These are phyloP conservation scores for Eutrema japonicum DNA, from an alignment of 345 rosid genomes.

Conservation along the genomic window DNA sequence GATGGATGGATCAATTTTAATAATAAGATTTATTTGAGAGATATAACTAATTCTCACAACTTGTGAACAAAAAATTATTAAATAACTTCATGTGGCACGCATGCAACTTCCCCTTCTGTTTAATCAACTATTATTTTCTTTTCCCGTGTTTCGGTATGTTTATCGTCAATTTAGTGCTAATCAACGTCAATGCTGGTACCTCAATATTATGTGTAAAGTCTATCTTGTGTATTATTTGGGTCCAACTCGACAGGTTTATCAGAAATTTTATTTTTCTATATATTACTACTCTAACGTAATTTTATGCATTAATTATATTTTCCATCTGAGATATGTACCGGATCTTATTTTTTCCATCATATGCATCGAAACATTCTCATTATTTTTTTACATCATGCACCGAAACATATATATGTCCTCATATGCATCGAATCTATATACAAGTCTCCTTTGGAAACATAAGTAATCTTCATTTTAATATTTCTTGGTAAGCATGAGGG, in stretches of 20 bases:
- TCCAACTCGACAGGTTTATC: conserved; percentile 47
- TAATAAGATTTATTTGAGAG: neutral
- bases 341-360: neutral
- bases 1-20: neutral
- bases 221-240: conserved; percentile 41
- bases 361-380: conserved; percentile 9
- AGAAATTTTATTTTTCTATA: neutral
- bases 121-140: neutral
- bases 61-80: conserved; percentile 6
- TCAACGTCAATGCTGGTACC: conserved; percentile 34
- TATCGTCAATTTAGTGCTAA: conserved; percentile 33
- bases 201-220: conserved; percentile 39
- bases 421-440: neutral
- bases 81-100: neutral
- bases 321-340: neutral
- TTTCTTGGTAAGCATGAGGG: neutral
- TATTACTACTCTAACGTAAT: conserved; percentile 14
- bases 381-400: neutral
- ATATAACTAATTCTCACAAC: conserved; percentile 30
- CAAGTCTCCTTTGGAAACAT: conserved; percentile 16
- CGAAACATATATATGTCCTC: neutral
- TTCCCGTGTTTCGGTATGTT: conserved; percentile 19
- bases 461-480: neutral
- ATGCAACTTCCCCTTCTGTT: conserved; percentile 9
- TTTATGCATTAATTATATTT: conserved; percentile 14